Percentiles rank a stretch among this genome's conserved stretches.
Conservation (phyloP, 2,329 filamentous ascomycete species). For the Epichloe gansuensis region DNA sequence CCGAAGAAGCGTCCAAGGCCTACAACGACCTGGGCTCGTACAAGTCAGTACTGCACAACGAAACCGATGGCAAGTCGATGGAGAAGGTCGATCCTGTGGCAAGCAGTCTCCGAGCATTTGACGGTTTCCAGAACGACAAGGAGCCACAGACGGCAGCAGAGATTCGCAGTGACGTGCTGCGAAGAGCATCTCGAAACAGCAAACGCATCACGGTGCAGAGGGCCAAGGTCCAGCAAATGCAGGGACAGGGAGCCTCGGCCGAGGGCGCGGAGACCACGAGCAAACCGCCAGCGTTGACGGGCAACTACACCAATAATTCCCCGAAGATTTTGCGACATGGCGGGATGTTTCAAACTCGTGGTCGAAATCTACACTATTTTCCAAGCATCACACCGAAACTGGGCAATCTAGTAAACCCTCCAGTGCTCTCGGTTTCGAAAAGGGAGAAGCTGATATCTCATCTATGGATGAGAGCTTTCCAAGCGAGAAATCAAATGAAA, state of each 20-base stretch:
- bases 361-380: constrained; percentile 15
- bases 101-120: constrained; percentile 26
- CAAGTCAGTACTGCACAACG: constrained; percentile 22
- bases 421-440: constrained; percentile 6
- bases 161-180: constrained; percentile 20
- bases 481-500: constrained; percentile 10
- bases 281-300: constrained; percentile 23
- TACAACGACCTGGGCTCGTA: constrained; percentile 32
- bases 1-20: constrained; percentile 24
- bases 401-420: background rate
- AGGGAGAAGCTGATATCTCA: constrained; percentile 19
- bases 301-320: constrained; percentile 39
- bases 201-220: constrained; percentile 9
- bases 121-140: constrained; percentile 12
- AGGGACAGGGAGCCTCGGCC: constrained; percentile 5
- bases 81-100: constrained; percentile 20
- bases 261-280: constrained; percentile 3
- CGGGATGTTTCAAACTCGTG: constrained; percentile 25
- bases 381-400: constrained; percentile 8
- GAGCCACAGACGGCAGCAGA: constrained; percentile 19
- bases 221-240: constrained; percentile 8
- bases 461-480: constrained; percentile 33
- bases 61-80: constrained; percentile 20
- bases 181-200: constrained; percentile 14
- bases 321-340: constrained; percentile 34